Evolutionary conservation across 2,329 filamentous ascomycete genomes (phyloP).

Genomic region (Pyrenophora tritici-repentis): DNA sequence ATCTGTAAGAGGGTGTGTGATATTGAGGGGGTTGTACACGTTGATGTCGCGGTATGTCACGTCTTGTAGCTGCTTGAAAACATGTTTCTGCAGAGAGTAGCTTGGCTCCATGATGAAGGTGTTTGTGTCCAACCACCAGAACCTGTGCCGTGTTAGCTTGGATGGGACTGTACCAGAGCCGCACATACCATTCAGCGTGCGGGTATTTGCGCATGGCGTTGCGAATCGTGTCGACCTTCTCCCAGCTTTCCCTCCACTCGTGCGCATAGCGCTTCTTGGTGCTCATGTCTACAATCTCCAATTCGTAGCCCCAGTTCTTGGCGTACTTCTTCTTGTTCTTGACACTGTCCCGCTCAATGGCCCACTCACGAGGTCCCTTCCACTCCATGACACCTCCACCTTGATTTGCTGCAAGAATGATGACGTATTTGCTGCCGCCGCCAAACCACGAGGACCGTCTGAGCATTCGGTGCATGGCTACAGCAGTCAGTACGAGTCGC

Average conservation of each 20-base stretch:
- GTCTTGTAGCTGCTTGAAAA: constrained; percentile 78
- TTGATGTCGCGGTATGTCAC: constrained; percentile 95
- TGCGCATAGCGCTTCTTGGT: constrained; percentile 98
- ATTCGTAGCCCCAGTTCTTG: constrained; percentile 86
- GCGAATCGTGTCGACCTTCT: constrained; percentile 94
- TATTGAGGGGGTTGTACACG: constrained; percentile 91
- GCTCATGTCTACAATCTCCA: constrained; percentile 98
- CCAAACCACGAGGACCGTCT: constrained; percentile 75
- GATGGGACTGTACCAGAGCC: neutral
- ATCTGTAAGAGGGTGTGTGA: constrained; percentile 78
- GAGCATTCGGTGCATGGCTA: constrained; percentile 65
- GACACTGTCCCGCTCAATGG: constrained; percentile 93
- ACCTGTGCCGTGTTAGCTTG: constrained; percentile 64
- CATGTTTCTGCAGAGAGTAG: constrained; percentile 85
- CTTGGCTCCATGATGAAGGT: constrained; percentile 97
- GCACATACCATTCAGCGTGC: constrained; percentile 88
- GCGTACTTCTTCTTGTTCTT: constrained; percentile 93
- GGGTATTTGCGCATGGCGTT: constrained; percentile 92
- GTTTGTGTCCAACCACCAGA: constrained; percentile 98
- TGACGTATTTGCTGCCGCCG: constrained; percentile 88
- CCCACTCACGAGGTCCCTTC: constrained; percentile 98
- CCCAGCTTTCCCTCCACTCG: constrained; percentile 99
- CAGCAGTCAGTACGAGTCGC: constrained; percentile 24
- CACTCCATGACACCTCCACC: constrained; percentile 98
- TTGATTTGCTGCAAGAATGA: constrained; percentile 90